These are phyloP conservation scores for Pterocarpus macrocarpus DNA, from an alignment of 306 rosid genomes.

Conservation along the genomic window DNA sequence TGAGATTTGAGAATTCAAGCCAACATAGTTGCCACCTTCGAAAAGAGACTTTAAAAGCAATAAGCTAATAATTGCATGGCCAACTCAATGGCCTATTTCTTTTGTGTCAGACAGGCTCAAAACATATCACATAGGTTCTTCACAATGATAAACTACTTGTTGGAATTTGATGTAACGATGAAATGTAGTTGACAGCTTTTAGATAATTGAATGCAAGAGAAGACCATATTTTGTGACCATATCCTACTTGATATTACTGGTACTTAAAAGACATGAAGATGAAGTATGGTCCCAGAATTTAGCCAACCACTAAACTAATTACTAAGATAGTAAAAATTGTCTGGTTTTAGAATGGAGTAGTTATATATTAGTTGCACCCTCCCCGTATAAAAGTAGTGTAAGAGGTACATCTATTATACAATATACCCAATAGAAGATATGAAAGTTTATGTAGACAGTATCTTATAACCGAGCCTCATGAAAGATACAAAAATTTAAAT, in stretches of 20 bases:
- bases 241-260: slow-evolving; percentile 1
- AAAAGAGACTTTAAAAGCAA: not conserved
- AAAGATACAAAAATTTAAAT: not conserved
- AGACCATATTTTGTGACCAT: slow-evolving; percentile 9
- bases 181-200: slow-evolving; percentile 8
- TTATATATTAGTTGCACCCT: slow-evolving; percentile 5
- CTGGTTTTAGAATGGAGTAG: not conserved
- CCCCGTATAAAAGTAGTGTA: slow-evolving; percentile 3
- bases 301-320: slow-evolving; percentile 10
- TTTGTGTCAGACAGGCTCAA: slow-evolving; percentile 31
- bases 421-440: not conserved
- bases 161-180: slow-evolving; percentile 4
- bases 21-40: not conserved
- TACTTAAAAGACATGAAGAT: slow-evolving; percentile 14
- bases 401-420: not conserved
- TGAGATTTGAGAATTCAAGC: not conserved
- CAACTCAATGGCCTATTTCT: not conserved
- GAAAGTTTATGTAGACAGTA: not conserved
- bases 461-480: not conserved
- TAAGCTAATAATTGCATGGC: slow-evolving; percentile 2
- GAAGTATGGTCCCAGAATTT: not conserved
- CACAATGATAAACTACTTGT: not conserved
- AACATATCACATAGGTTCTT: slow-evolving; percentile 33
- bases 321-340: slow-evolving; percentile 5
- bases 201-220: slow-evolving; percentile 13